Conservation (phyloP, 305 asterid genomes). For the Caryopteris hybrid region DNA sequence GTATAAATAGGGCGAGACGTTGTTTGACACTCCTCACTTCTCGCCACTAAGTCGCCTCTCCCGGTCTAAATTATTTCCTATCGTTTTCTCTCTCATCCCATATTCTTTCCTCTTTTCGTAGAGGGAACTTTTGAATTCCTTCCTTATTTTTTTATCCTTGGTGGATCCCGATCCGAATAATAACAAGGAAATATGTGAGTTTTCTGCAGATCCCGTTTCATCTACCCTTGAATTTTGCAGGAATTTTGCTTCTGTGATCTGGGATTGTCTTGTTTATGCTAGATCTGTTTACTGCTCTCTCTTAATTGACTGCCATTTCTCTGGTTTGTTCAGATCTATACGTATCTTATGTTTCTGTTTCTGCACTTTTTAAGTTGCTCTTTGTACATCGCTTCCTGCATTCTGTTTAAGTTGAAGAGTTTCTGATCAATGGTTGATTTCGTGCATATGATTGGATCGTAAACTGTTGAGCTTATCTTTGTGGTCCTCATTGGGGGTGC, state of each 20-base stretch:
- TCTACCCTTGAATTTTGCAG: neutral
- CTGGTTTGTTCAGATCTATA: conserved; percentile 30
- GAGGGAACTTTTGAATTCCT: conserved; percentile 23
- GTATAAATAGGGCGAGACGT: conserved; percentile 25
- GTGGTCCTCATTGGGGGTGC: neutral
- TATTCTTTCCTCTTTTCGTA: neutral
- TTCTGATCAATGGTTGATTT: conserved; percentile 19
- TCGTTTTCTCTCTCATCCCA: neutral
- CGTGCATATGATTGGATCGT: conserved; percentile 4
- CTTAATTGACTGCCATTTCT: conserved; percentile 18
- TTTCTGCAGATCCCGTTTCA: conserved; percentile 12
- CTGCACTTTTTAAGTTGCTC: neutral
- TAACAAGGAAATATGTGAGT: conserved; percentile 21
- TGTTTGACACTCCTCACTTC: conserved; percentile 16
- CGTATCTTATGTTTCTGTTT: neutral
- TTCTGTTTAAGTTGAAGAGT: neutral
- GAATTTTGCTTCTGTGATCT: neutral
- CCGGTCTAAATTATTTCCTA: conserved; percentile 17
- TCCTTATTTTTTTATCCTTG: neutral
- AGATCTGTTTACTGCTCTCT: conserved; percentile 29
- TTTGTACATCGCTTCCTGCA: neutral
- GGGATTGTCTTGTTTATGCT: conserved; percentile 1
- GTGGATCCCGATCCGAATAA: conserved; percentile 18
- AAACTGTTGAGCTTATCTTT: conserved; percentile 7
- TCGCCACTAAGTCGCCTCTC: conserved; percentile 10